Base-by-base conservation (phyloP, 805 yeast genomes). In the Torulaspora gathmanii region DNA sequence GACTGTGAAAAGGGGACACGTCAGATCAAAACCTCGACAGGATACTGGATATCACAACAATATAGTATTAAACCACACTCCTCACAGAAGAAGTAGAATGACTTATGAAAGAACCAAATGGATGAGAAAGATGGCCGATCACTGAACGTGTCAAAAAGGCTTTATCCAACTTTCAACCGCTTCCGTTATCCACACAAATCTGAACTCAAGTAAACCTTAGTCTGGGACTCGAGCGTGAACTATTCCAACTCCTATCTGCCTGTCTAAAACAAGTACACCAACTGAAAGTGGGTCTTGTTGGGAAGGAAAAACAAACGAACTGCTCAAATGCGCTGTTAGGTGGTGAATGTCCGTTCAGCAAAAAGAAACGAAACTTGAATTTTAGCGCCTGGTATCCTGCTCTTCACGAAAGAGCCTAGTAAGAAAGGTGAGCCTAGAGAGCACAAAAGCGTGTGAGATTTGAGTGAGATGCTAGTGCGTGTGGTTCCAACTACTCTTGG, bases 281-380 rank as follows among this genome's bases (percentile, higher is more conserved):
- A 6, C 8, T 22, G 8, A 22, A 22, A 22, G 25, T 4, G 4
- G 6, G 8, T 22, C 8, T 22, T 3, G 25, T 22, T 22, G 8
- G 25, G 25, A 22, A 22, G 38, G 27, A 37, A 20, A 29, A 42
- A 28, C 34, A 35, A 42, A 29, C 34, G 26, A 38, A 36, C 30
- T 10, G 16, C 27, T 27, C 27, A n/a, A 30, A 22, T 22, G 25
- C 25, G 25, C 25, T 22, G 25, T 22, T 3, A n/a, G 25, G 25
- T 22, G 8, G 25, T 22, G 8, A 22, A 22, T 22, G 25, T 22
- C 25, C 25, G 25, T 22, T 22, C 25, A 2, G 25, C 25, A 22
- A 22, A 22, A 22, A 22, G 25, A 22, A 22, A 22, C 25, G 25
- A 22, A 3, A 22, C 4, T 10, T 22, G 8, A 22, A 4, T 22